Conservation (phyloP, 768 basidiomycete species). For the Mrakia frigida region DNA sequence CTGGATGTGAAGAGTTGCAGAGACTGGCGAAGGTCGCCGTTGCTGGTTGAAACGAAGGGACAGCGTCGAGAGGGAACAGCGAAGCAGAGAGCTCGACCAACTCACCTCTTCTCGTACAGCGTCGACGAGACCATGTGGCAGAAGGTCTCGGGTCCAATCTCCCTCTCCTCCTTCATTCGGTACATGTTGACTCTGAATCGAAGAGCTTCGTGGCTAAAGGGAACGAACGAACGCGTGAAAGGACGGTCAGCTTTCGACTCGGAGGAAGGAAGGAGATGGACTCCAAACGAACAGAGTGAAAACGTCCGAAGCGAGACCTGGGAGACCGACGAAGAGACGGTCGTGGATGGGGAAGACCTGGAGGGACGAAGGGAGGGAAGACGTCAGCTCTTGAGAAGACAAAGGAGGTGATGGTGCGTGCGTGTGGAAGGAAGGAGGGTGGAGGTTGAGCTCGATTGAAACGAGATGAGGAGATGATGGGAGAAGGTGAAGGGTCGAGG, state of each 20-base stretch:
- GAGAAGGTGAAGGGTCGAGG: not conserved
- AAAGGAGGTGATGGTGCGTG: not conserved
- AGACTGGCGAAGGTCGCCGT: too few relatives aligned
- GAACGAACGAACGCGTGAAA: not conserved
- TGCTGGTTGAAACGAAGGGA: too few relatives aligned
- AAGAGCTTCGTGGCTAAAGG: slow-evolving; percentile 72
- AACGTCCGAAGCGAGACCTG: slow-evolving; percentile 90
- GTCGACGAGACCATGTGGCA: slow-evolving; percentile 92
- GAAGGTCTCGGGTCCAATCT: slow-evolving; percentile 93
- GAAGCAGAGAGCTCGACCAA: not conserved
- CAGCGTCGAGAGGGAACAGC: too few relatives aligned
- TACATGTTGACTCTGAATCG: slow-evolving; percentile 98
- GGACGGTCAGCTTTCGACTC: not conserved
- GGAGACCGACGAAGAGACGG: slow-evolving; percentile 81
- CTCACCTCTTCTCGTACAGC: slow-evolving; percentile 77
- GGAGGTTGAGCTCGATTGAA: not conserved
- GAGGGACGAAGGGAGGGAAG: not conserved
- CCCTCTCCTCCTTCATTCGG: slow-evolving; percentile 96
- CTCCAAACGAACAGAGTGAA: slow-evolving; percentile 64
- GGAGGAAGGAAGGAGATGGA: not conserved
- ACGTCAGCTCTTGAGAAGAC: not conserved
- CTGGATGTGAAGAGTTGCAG: too few relatives aligned
- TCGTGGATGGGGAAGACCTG: slow-evolving; percentile 89
- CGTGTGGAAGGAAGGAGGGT: too few relatives aligned
- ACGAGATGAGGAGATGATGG: not conserved